Base-by-base conservation (phyloP, 2,329 filamentous ascomycete genomes). In the Neopestalotiopsis rosae region DNA sequence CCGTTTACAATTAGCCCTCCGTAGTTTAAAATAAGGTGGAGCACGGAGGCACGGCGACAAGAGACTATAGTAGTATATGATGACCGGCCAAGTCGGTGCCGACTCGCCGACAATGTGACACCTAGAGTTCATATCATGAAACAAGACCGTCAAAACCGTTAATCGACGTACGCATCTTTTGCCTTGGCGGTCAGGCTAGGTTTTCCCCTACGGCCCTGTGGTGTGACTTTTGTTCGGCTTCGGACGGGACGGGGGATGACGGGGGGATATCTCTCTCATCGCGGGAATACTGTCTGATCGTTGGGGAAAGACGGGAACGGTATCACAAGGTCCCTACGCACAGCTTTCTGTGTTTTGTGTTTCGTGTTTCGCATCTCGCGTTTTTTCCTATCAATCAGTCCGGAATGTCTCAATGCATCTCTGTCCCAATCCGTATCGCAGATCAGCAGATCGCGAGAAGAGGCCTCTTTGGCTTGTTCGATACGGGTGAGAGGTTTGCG, bases 131-230 rank as follows among this genome's bases (percentile, higher is more conserved):
- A 20, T 12, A 62, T 34, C 30, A 9, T 30, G n/a, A 40, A n/a
- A 30, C 59, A 61, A 13, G 45, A 52, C 45, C 45, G 45, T 52
- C 59, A 61, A 13, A 17, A 52, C 45, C 45, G 45, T 52, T 52
- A 20, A 52, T 10, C 45, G 17, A 52, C 17, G 7, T 52, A n/a
- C 45, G 20, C n/a, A n/a, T 52, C 17, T 14, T 52, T 52, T 24
- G 17, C 9, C 45, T 52, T 52, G 45, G 45, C 17, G 45, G 17
- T n/a, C 10, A n/a, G 45, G 45, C 45, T 52, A 52, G 45, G 45
- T 52, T 52, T 52, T 52, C 45, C 45, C 45, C 17, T 52, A n/a
- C 45, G 17, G 17, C 17, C 20, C 45, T 52, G 17, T 17, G 20
- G 45, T 17, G 45, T 24, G 45, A n/a, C 20, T 52, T 20, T 52